Conservation (phyloP, 2,329 filamentous ascomycete species). For the Zymoseptoria pseudotritici region DNA sequence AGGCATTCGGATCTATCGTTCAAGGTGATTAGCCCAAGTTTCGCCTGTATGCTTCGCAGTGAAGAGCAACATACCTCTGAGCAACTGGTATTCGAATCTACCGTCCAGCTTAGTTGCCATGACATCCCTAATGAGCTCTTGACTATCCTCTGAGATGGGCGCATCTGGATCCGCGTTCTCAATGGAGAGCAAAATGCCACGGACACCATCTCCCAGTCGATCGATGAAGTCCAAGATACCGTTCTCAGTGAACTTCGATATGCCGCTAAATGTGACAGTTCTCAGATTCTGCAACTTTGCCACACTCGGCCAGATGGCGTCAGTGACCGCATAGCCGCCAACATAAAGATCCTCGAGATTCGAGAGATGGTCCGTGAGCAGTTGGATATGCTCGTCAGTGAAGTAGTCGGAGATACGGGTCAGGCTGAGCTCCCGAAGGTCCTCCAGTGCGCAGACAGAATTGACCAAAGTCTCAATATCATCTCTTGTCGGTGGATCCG, state of each 20-base stretch:
- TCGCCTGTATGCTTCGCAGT: neutral
- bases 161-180: slow-evolving; percentile 39
- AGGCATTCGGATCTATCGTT: slow-evolving; percentile 37
- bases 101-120: slow-evolving; percentile 36
- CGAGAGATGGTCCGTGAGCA: slow-evolving; percentile 40
- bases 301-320: slow-evolving; percentile 41
- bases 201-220: slow-evolving; percentile 34
- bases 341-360: slow-evolving; percentile 51
- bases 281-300: slow-evolving; percentile 44
- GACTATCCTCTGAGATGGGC: slow-evolving; percentile 34
- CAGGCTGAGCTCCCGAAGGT: slow-evolving; percentile 49
- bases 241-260: slow-evolving; percentile 48
- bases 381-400: slow-evolving; percentile 42
- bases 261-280: slow-evolving; percentile 47
- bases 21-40: neutral
- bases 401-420: slow-evolving; percentile 47
- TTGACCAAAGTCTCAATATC: slow-evolving; percentile 44
- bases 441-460: slow-evolving; percentile 45
- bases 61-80: slow-evolving; percentile 3
- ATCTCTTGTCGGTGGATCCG: slow-evolving; percentile 39
- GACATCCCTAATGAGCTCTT: slow-evolving; percentile 32
- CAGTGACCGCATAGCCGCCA: slow-evolving; percentile 47
- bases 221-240: slow-evolving; percentile 44
- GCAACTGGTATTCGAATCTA: slow-evolving; percentile 35
- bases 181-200: slow-evolving; percentile 37